Evolutionary conservation across 2,329 filamentous ascomycete genomes (phyloP).

Genomic region (Beauveria asiatica): DNA sequence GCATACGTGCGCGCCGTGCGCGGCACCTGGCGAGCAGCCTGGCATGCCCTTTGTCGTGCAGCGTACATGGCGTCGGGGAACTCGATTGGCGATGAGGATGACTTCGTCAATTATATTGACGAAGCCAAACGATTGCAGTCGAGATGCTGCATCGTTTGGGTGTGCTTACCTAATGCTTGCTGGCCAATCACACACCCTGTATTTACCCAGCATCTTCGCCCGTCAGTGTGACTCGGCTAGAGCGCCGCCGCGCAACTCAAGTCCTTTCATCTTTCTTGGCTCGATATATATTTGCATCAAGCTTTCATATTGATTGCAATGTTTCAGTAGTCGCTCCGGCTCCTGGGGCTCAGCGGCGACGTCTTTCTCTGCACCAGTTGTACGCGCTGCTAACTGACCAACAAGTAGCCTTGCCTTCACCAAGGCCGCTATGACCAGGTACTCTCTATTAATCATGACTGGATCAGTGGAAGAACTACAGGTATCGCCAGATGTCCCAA

Average conservation of each 20-base stretch:
- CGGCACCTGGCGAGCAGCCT: slow-evolving; percentile 28
- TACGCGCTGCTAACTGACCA: too few relatives aligned
- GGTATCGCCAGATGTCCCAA: background rate
- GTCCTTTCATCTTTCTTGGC: background rate
- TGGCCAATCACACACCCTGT: slow-evolving; percentile 1
- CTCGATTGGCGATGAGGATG: slow-evolving; percentile 22
- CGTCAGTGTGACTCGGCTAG: background rate
- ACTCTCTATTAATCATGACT: background rate
- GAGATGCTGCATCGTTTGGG: background rate
- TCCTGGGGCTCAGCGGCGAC: too few relatives aligned
- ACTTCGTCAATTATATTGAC: background rate
- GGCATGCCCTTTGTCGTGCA: slow-evolving; percentile 37
- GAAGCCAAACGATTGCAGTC: background rate
- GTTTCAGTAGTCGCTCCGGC: too few relatives aligned
- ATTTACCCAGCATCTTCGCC: background rate
- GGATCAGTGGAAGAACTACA: background rate
- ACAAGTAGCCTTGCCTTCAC: background rate
- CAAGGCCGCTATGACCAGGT: too few relatives aligned
- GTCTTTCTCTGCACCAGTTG: too few relatives aligned
- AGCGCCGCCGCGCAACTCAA: background rate
- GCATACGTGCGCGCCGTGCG: slow-evolving; percentile 41
- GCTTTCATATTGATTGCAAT: background rate
- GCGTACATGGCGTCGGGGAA: slow-evolving; percentile 28
- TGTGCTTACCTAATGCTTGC: background rate
- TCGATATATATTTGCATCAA: background rate